Base-by-base conservation (phyloP, 345 rosid species). In the Ailanthus altissimus region DNA sequence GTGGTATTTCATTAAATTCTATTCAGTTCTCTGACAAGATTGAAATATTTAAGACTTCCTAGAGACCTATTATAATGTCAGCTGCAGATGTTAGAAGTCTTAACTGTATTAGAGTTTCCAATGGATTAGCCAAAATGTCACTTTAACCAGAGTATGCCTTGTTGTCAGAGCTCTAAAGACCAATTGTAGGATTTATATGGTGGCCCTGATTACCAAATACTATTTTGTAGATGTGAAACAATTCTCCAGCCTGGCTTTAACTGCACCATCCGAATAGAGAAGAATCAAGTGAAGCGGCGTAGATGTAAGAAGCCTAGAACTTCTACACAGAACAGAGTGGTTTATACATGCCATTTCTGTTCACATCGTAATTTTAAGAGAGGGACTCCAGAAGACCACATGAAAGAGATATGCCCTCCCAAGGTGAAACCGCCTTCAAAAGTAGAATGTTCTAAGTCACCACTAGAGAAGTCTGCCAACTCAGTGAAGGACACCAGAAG, bases 201-300 rank as follows among this genome's bases (percentile, higher is more conserved):
- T 69, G 11, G 38, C 40, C 51, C 40, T 75, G 60, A 82, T 69
- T 66, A n/a, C 8, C 50, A 54, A 36, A 21, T 66, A 26, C 16
- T n/a, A 38, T 79, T 75, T 65, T 61, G 76, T 81, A 91, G 97
- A 79, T 93, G 99, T 47, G 94, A 91, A 85, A 91, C 93, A 20
- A 75, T 90, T 83, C 96, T 96, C 81, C 83, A 85, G 57, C 94
- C 97, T 63, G 97, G 94, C 69, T 75, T 78, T 63, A 92, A 88
- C 81, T 92, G 94, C 88, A 89, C 90, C 0, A 73, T 90, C 16
- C 83, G 91, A 36, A 78, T 92, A 5, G 92, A 92, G 75, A 96
- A 84, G 81, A 85, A 72, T 70, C 65, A 54, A 18, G 67, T 74
- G n/a, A 90, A 82, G 60, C 77, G 77, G 81, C 77, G 5, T 11